Base-by-base conservation (phyloP, 495 filamentous ascomycete genomes). In the Cercophora sp. region DNA sequence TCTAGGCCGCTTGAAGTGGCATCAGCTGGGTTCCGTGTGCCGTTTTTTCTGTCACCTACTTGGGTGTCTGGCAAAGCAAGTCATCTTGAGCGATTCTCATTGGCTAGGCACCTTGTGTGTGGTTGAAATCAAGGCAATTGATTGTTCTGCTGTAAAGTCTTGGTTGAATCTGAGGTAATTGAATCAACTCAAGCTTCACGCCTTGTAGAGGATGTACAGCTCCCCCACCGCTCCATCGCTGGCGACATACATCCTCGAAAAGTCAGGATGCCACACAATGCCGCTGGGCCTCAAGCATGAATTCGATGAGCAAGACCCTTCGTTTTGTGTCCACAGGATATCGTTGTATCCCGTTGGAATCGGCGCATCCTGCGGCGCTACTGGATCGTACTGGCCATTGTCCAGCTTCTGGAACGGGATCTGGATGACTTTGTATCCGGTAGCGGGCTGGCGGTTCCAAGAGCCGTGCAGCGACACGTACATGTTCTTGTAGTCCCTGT, bases 381-480 rank as follows among this genome's bases (percentile, higher is more conserved):
- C 61, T 18, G 68, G 68, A 11, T 69, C 68, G 48, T 67, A 70
- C 19, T 24, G 24, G 22, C 64, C 66, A 26, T 60, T 55, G 13
- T 61, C 74, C 42, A 68, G 66, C 54, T 67, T 69, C 29, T 48
- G 53, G 62, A 80, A 80, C 2, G 62, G 63, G 3, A 81, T 62
- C 47, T 72, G 63, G 13, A 75, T 65, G 0, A 82, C 59, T 53
- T 74, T 74, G 60, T 83, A 85, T 2, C 81, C 81, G 4, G 69
- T 54, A 0, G 81, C 78, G 13, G 65, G 60, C 16, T 70, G 62
- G 2, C 79, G 73, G 59, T 82, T 56, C 80, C 80, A 83, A 50
- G 71, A 76, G 5, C 81, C 81, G 52, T 83, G 81, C 57, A 84
- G 80, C 4, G 76, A 69, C 26, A 84, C 68, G 65, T 74, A 83